Base-by-base conservation (phyloP, 1,284 basidiomycete species). In the Bondarzewia mesenterica region DNA sequence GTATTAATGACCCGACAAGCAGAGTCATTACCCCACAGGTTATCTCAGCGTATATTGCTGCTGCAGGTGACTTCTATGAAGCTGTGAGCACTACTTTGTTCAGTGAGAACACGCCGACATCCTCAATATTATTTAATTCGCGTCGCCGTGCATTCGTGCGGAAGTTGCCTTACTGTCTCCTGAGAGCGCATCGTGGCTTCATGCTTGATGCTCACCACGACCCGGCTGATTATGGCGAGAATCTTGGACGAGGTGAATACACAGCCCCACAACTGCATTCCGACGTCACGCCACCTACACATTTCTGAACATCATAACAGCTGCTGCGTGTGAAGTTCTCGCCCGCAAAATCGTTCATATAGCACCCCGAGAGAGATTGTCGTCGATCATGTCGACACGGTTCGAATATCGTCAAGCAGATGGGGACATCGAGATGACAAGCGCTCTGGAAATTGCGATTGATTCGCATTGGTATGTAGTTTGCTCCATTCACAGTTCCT, bases 171-270 rank as follows among this genome's bases (percentile, higher is more conserved):
- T 89, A 86, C 57, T 87, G 84, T 57, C 76, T 94, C 5, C 71
- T 94, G n/a, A 77, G 85, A 41, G 89, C 91, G 0, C 75, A 84
- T 48, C 79, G 80, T 18, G 78, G 85, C 48, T 94, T 94, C 56
- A 74, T 88, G 63, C 78, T 73, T 66, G 85, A 89, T 61, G 83
- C 85, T 5, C 77, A 81, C 53, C 72, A 77, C 45, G 77, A 88
- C 60, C 74, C 84, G 32, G 85, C 90, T 7, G 89, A 95, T 61
- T 89, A 85, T 59, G 91, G 82, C 50, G 93, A 96, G 69, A 92
- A 92, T 57, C 60, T 78, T 35, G 80, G 84, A 54, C 76, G 93
- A 70, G 83, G 85, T 87, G 63, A 32, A 1, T 73, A 54, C 50
- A 44, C 23, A 32, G 7, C 40, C 14, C 32, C 39, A 15, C n/a